These are phyloP conservation scores for Fusarium ramigenum DNA, from an alignment of 2,329 filamentous ascomycete genomes.

Conservation along the genomic window DNA sequence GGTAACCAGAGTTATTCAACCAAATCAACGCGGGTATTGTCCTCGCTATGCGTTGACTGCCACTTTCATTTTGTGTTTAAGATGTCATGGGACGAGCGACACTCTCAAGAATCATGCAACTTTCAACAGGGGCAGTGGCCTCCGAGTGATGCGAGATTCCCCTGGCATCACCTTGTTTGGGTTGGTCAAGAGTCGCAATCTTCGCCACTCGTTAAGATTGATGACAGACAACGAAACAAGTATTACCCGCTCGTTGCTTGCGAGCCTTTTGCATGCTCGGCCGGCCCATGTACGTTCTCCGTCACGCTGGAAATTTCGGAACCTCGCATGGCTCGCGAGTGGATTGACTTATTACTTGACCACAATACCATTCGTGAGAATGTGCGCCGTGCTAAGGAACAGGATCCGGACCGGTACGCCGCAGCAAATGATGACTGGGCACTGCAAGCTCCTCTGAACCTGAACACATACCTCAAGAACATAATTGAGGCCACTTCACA, in stretches of 20 bases:
- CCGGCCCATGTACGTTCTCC: constrained; percentile 52
- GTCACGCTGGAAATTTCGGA: constrained; percentile 59
- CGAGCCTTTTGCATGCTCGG: constrained; percentile 55
- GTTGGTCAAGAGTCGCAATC: constrained; percentile 43
- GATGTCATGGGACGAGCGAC: constrained; percentile 46
- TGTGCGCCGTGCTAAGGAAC: constrained; percentile 50
- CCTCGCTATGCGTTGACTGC: constrained; percentile 53
- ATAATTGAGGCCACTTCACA: constrained; percentile 52
- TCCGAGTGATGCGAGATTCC: constrained; percentile 47
- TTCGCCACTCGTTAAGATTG: constrained; percentile 21
- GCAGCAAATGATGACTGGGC: constrained; percentile 54
- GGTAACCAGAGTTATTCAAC: constrained; percentile 51
- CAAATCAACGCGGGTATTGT: constrained; percentile 43
- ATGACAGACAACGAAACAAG: constrained; percentile 42
- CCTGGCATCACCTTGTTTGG: constrained; percentile 53
- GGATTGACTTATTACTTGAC: constrained; percentile 57
- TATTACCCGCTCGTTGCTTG: constrained; percentile 52
- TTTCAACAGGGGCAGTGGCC: constrained; percentile 48
- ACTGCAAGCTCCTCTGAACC: constrained; percentile 53
- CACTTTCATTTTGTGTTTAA: constrained; percentile 55
- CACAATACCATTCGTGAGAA: constrained; percentile 54
- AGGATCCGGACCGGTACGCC: constrained; percentile 60
- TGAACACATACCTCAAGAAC: constrained; percentile 63
- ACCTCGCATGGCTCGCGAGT: constrained; percentile 56
- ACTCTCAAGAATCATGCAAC: constrained; percentile 46